Conservation (phyloP, 441 rosid genomes). For the Cnidoscolus chayamansa region DNA sequence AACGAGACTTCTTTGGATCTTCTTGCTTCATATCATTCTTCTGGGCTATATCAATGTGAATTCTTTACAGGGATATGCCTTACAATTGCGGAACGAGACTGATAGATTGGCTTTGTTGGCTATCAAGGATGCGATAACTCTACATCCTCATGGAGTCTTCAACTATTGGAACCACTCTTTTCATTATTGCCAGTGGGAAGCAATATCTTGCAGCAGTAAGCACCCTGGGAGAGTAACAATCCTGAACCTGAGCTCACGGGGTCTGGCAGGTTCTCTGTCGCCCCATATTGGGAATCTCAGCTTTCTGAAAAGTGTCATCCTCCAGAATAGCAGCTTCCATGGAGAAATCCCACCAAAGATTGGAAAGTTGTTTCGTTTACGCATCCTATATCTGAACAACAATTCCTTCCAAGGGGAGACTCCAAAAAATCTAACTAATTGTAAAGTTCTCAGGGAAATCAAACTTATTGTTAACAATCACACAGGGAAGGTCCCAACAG, state of each 20-base stretch:
- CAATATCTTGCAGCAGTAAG: conserved; percentile 1
- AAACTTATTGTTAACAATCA: background rate
- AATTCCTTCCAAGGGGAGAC: conserved; percentile 8
- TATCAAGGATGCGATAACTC: conserved; percentile 1
- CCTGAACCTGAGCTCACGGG: background rate
- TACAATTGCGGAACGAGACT: background rate
- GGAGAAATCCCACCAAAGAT: conserved; percentile 12
- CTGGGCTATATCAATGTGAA: background rate
- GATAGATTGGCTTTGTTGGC: conserved; percentile 10
- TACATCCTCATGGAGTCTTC: background rate
- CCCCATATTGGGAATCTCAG: conserved; percentile 7
- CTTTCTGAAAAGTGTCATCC: background rate
- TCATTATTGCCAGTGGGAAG: conserved; percentile 5
- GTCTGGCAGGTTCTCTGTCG: background rate
- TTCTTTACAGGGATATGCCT: background rate
- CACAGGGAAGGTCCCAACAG: background rate
- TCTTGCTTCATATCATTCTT: background rate
- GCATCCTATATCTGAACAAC: background rate
- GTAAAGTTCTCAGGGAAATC: background rate
- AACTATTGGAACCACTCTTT: conserved; percentile 11
- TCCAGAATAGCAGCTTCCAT: conserved; percentile 9
- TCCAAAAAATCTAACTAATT: conserved; percentile 5
- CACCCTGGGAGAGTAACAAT: background rate
- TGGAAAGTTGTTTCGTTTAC: conserved; percentile 1
- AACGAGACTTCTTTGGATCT: background rate